Evolutionary conservation across 345 rosid species (phyloP), one percentile per base, ranked within the genome.

Genomic region (Draba incana): DNA sequence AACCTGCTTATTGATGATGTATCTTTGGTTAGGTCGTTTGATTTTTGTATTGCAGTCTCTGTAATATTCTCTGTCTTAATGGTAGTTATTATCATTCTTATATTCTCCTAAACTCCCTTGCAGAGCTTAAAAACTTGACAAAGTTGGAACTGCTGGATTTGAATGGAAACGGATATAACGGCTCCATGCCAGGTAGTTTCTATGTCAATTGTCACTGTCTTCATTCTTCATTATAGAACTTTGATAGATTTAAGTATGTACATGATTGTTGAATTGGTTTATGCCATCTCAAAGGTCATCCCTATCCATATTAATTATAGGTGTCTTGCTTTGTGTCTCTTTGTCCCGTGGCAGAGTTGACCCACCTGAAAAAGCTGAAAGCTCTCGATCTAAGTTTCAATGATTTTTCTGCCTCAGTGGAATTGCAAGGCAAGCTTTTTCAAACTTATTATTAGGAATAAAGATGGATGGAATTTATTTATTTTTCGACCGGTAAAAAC

Each of bases 91-190:
- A 6, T 8, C 20, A 25, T 3, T 27, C 4, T 65, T 39, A 2
- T 49, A 50, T 39, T 23, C 14, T 30, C 9, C 31, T 39, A 14
- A 10, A 23, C 8, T 15, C 7, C 1, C 6, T 63, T 49, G 12
- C 57, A 64, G 69, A 24, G 38, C 47, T 64, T 8, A 49, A 64
- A 14, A 8, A 50, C 5, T 64, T 49, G 57, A 35, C n/a, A 49
- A 64, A 64, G 57, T 64, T 64, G 47, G 35, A 50, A 50, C 28
- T 24, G 10, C 14, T 64, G 8, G 57, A 64, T n/a, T 25, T 64
- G 12, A 44, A 41, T 6, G 0, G 10, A 8, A 44, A 27, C n/a
- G 0, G 9, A n/a, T 24, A 7, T 28, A 44, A n/a, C 38, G 52
- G 25, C 2, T 43, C 41, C 10, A 14, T 61, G 0, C 9, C 27